phyloP scores from a whole-genome alignment of 208 protist genomes.

The Trypanosoma theileri region DNA sequence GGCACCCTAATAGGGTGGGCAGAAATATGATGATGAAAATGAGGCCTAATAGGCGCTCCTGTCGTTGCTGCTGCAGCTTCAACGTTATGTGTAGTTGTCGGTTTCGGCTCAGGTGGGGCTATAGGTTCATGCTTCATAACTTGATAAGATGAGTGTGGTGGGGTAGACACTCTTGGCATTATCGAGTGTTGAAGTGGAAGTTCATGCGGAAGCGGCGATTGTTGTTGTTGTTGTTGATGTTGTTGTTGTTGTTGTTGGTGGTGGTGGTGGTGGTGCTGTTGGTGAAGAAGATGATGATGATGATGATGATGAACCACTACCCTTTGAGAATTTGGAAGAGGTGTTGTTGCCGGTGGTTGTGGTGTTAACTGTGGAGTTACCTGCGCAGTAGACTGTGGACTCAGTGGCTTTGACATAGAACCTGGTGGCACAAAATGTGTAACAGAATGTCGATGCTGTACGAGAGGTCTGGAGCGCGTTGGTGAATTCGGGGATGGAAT shows the following conservation, averaged over 20 bases:
- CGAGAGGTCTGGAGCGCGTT: slow-evolving; percentile 5
- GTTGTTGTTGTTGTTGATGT: slow-evolving; percentile 10
- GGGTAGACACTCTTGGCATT: slow-evolving; percentile 1
- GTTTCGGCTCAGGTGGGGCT: slow-evolving; percentile 13
- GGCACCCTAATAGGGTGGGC: slow-evolving; percentile 9
- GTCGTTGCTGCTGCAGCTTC: slow-evolving; percentile 14
- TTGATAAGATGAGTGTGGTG: slow-evolving; percentile 2
- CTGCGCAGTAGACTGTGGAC: slow-evolving; percentile 4
- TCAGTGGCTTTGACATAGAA: slow-evolving; percentile 23
- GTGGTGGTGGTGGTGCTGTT: slow-evolving; percentile 17
- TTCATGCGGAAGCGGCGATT: slow-evolving; percentile 25
- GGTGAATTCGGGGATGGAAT: slow-evolving; percentile 22
- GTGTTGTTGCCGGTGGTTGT: slow-evolving; percentile 1
- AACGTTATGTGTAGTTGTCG: slow-evolving; percentile 8
- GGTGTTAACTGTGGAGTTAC: slow-evolving; percentile 5
- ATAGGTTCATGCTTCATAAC: slow-evolving; percentile 21
- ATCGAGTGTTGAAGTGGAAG: slow-evolving; percentile 15
- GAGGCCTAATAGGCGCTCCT: slow-evolving; percentile 16
- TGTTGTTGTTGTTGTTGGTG: slow-evolving; percentile 10
- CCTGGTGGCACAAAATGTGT: slow-evolving; percentile 7
- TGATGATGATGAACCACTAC: slow-evolving; percentile 18
- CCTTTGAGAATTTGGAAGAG: slow-evolving; percentile 8
- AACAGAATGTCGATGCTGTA: slow-evolving; percentile 17
- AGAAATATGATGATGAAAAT: slow-evolving; percentile 28
- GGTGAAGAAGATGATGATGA: slow-evolving; percentile 18